phyloP scores from a whole-genome alignment of 2,329 filamentous ascomycete genomes.

The Aspergillus quadricinctus region DNA sequence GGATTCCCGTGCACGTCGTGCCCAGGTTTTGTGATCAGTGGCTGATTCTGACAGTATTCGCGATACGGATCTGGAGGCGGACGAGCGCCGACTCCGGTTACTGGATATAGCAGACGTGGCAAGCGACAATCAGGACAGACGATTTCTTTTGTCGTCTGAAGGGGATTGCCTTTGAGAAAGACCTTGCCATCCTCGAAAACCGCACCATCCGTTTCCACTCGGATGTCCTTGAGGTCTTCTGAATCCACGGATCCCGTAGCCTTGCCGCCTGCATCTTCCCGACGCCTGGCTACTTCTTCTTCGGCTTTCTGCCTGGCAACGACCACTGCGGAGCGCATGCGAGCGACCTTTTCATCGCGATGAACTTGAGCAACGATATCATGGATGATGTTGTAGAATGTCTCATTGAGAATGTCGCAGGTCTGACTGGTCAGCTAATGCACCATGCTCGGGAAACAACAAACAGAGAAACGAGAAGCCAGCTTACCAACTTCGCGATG shows the following conservation, averaged over 20 bases:
- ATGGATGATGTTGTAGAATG: constrained; percentile 57
- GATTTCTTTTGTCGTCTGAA: constrained; percentile 56
- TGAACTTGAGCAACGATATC: constrained; percentile 56
- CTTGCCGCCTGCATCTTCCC: constrained; percentile 29
- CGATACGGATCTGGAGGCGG: constrained; percentile 46
- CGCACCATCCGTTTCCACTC: constrained; percentile 49
- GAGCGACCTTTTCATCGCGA: constrained; percentile 57
- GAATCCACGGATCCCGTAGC: constrained; percentile 31
- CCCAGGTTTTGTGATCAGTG: constrained; percentile 53
- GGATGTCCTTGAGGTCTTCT: constrained; percentile 32
- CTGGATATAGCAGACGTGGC: constrained; percentile 56
- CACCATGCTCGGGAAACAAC: constrained; percentile 3
- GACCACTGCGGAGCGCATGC: constrained; percentile 51
- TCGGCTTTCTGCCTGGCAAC: constrained; percentile 42
- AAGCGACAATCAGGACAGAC: constrained; percentile 58
- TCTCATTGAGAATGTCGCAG: constrained; percentile 52
- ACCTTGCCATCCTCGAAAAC: constrained; percentile 51
- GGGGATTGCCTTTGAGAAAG: constrained; percentile 53
- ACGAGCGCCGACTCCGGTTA: constrained; percentile 47
- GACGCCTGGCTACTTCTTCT: constrained; percentile 30
- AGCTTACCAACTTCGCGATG: constrained; percentile 39
- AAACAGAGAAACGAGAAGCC: background rate
- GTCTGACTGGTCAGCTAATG: constrained; percentile 27
- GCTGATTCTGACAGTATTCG: constrained; percentile 58
- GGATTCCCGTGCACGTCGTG: constrained; percentile 59